These are phyloP conservation scores for Thuidium tamariscinum DNA, from an alignment of 225 moss, liverwort and hornwort genomes.

Conservation along the genomic window DNA sequence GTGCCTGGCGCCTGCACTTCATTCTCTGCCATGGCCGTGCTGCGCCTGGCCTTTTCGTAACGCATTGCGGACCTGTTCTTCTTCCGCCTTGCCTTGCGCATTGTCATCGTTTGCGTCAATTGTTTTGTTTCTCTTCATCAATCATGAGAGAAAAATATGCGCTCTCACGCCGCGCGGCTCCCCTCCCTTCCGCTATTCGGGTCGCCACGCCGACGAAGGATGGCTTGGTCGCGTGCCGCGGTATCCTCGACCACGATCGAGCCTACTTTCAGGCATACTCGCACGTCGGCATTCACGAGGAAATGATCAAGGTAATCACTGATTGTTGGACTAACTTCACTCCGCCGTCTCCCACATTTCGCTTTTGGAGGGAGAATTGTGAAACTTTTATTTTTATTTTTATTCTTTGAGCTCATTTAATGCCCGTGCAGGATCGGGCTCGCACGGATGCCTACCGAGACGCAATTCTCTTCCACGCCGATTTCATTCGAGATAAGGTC, in stretches of 20 bases:
- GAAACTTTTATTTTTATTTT: not conserved
- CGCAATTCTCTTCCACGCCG: conserved; percentile 64
- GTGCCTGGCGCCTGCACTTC: not conserved
- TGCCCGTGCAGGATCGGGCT: conserved; percentile 53
- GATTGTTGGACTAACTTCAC: not conserved
- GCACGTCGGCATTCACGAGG: conserved; percentile 94
- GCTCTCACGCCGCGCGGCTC: conserved; percentile 16
- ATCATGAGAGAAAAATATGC: conserved; percentile 27
- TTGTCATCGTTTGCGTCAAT: not conserved
- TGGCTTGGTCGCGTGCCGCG: conserved; percentile 16
- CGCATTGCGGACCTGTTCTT: not conserved
- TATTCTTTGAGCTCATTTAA: not conserved
- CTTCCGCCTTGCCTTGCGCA: not conserved
- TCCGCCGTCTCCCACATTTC: not conserved
- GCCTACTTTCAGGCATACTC: conserved; percentile 98
- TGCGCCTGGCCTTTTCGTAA: not conserved
- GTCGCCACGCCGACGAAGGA: conserved; percentile 16
- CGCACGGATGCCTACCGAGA: conserved; percentile 91
- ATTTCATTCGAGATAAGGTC: conserved; percentile 73
- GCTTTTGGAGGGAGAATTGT: not conserved
- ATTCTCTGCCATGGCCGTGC: conserved; percentile 1
- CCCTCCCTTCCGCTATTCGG: not conserved
- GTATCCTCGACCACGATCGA: conserved; percentile 72
- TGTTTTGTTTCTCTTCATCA: not conserved
- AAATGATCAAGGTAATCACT: conserved; percentile 74